Conservation (phyloP, 73 alveolate genomes). For the Symbiodinium pilosum region DNA sequence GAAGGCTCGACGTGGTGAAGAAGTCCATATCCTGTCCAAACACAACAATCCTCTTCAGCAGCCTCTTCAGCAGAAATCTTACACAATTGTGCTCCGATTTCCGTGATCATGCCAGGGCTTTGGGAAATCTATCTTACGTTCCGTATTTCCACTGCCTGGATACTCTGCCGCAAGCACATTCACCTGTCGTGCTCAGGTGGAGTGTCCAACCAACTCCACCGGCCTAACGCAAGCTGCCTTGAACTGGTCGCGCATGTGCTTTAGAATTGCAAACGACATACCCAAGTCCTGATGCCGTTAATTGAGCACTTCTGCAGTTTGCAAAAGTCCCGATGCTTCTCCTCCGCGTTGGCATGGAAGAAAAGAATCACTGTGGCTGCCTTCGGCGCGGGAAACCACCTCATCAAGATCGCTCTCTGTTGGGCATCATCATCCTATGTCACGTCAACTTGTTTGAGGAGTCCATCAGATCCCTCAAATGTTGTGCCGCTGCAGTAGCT, state of each 20-base stretch:
- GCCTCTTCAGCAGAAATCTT: too few relatives aligned
- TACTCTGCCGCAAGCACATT: conserved; percentile 97
- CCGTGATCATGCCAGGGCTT: too few relatives aligned
- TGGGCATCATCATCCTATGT: too few relatives aligned
- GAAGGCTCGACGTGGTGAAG: conserved; percentile 73
- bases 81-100: too few relatives aligned
- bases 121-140: too few relatives aligned
- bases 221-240: not conserved
- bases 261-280: conserved; percentile 92
- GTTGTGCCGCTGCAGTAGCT: too few relatives aligned
- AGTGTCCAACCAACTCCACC: not conserved
- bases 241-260: conserved; percentile 95
- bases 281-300: conserved; percentile 95
- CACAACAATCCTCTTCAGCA: too few relatives aligned
- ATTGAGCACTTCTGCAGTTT: not conserved
- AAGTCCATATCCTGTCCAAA: conserved; percentile 97
- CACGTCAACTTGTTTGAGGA: too few relatives aligned
- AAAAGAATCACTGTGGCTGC: conserved; percentile 95
- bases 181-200: conserved; percentile 5
- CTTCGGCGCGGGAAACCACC: conserved; percentile 78
- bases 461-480: too few relatives aligned
- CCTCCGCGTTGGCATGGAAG: conserved; percentile 98
- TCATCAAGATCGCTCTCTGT: not conserved
- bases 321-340: not conserved
- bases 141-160: conserved; percentile 99